A percentile compares a stretch with the other conserved stretches of the same genome.
These are phyloP conservation scores for Metarhizium guizhouense DNA, from an alignment of 2,329 filamentous ascomycete species.

Conservation along the genomic window DNA sequence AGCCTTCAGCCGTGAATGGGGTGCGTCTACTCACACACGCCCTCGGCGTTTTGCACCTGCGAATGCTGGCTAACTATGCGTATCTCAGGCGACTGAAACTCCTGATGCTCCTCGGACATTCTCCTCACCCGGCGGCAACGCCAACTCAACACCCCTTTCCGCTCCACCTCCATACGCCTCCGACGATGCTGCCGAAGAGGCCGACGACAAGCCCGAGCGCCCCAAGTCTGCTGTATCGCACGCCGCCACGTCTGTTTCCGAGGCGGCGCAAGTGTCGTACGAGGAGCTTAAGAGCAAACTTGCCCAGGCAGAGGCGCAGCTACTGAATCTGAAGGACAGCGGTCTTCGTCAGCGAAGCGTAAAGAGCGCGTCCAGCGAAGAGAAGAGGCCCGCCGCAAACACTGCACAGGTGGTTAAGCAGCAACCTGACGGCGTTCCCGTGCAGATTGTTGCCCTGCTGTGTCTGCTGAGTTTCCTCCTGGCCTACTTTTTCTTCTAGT, in stretches of 20 bases:
- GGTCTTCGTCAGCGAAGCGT: conserved; percentile 75
- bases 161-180: conserved; percentile 26
- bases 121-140: conserved; percentile 32
- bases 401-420: conserved; percentile 46
- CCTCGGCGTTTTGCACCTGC: conserved; percentile 1
- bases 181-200: conserved; percentile 22
- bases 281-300: conserved; percentile 66
- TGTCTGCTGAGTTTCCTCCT: conserved; percentile 88
- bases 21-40: conserved; percentile 21
- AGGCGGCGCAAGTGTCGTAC: conserved; percentile 28
- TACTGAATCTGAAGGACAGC: conserved; percentile 61
- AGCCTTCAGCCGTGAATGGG: conserved; percentile 28
- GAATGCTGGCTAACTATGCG: neutral
- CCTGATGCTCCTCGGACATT: conserved; percentile 35
- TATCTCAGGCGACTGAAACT: conserved; percentile 27
- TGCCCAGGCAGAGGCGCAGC: conserved; percentile 63
- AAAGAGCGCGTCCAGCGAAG: conserved; percentile 38
- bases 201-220: conserved; percentile 18
- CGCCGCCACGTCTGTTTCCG: conserved; percentile 40
- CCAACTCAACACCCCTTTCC: conserved; percentile 19
- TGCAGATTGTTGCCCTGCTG: conserved; percentile 74
- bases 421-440: conserved; percentile 67
- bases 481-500: conserved; percentile 92
- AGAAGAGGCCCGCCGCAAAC: conserved; percentile 38
- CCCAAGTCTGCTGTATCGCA: conserved; percentile 21